Evolutionary conservation across 768 basidiomycete genomes (phyloP), one percentile per base, ranked within the genome.

Genomic region (Crassisporium funariophilum): DNA sequence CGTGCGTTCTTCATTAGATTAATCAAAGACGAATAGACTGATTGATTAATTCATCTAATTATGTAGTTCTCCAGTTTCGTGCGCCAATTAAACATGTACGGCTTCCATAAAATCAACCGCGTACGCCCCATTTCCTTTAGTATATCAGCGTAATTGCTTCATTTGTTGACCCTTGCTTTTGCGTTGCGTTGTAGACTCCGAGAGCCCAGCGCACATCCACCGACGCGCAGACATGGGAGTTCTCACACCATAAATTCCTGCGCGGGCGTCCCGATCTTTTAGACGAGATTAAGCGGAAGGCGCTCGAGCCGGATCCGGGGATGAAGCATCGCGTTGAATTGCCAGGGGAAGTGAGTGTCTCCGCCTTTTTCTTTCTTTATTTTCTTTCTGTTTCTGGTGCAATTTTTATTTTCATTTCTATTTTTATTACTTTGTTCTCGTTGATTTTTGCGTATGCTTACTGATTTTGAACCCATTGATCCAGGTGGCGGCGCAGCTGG

Each of bases 81-180:
- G 44, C 84, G 94, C 54, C 93, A 95, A 63, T 78, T 95, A 53
- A 95, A 95, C 76, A 95, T 95, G 90, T 95, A 94, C 60, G 92
- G 91, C 20, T 95, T 95, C 67, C 91, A 92, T 72, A 95, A 95
- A 71, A 91, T 91, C 69, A 92, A 92, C 65, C 78, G 90, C 69
- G 86, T 89, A 47, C 51, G 80, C 73, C 10, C n/a, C n/a, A n/a
- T 46, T 24, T 41, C 35, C 38, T 36, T 35, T 23, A 31, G 35
- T 36, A 27, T 17, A 21, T 11, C 36, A n/a, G 33, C 34, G 21
- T 40, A 17, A 41, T 52, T 31, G 41, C 38, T 21, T 39, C 39
- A 49, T 9, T 19, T 40, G 21, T 38, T 44, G 29, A 29, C 47
- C 47, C 16, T 23, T 41, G n/a, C 31, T 19, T 38, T 17, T 34